These are phyloP conservation scores for Fusarium sp. DNA, from an alignment of 2,329 filamentous ascomycete genomes.

Conservation along the genomic window DNA sequence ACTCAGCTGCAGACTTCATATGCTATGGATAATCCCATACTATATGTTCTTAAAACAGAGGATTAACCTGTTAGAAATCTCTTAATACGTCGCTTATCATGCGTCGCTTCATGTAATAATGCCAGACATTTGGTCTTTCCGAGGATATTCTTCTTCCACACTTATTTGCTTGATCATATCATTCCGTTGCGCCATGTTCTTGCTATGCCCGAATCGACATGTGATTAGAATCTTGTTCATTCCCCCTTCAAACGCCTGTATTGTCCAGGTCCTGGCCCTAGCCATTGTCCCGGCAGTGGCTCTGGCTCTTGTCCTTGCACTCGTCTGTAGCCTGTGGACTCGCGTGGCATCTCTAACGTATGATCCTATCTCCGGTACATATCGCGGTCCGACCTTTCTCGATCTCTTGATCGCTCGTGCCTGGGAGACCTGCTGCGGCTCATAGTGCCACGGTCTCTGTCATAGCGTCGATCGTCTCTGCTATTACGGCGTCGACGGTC, in stretches of 20 bases:
- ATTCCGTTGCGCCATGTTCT: constrained; percentile 34
- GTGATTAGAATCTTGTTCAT: constrained; percentile 9
- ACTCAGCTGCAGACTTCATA: constrained; percentile 9
- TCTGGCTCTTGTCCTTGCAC: background rate
- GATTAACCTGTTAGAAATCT: background rate
- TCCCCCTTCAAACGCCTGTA: constrained; percentile 34
- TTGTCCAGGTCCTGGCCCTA: background rate
- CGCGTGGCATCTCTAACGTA: background rate
- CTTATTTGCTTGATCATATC: constrained; percentile 7
- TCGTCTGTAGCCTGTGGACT: background rate
- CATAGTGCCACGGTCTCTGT: constrained; percentile 55
- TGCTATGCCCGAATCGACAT: constrained; percentile 22
- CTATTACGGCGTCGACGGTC: constrained; percentile 49
- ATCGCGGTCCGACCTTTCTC: constrained; percentile 60
- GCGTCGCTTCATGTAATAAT: constrained; percentile 23
- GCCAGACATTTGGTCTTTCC: constrained; percentile 13
- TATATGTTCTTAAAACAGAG: constrained; percentile 17
- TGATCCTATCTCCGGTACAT: constrained; percentile 60
- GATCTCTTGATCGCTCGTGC: constrained; percentile 53
- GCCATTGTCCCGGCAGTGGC: background rate
- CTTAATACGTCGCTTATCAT: background rate
- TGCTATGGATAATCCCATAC: constrained; percentile 9
- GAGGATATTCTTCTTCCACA: constrained; percentile 13
- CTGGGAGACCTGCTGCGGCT: constrained; percentile 56
- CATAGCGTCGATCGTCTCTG: constrained; percentile 53